Evolutionary conservation across 345 rosid genomes (phyloP), one percentile per base, ranked within the genome.

Genomic region (Abelmoschus esculentus): DNA sequence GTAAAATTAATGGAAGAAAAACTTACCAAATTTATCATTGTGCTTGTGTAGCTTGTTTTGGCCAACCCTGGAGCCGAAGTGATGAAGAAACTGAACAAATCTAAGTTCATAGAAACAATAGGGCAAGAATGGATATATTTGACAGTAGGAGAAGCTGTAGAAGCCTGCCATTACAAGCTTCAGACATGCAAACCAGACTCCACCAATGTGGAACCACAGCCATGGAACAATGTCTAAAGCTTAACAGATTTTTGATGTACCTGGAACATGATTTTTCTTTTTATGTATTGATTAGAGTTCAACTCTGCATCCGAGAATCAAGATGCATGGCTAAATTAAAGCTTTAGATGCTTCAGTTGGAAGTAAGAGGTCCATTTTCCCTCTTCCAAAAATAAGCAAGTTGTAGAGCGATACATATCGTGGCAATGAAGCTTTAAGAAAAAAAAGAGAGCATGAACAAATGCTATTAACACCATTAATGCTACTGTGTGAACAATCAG

Each of bases 61-160:
- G 95, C 89, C 0, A 93, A 93, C 77, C 98, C 98, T 2, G 98
- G 91, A 76, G 85, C 92, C 28, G 98, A 93, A 64, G 88, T 93
- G 72, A 88, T 80, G 86, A 93, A 89, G 90, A 93, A 93, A 84
- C 81, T 93, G 10, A 84, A 83, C 83, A 88, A 88, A 74, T 75
- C 97, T 64, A 83, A 83, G 74, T 77, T 87, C 66, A 70, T 87
- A 0, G 97, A 89, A 49, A 79, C 70, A 2, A 54, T 95, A 40
- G 97, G 99, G 4, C 84, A 84, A 46, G 92, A 89, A 68, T 90
- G 88, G 99, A 82, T 95, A 67, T 85, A 83, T 67, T 36, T 92
- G 52, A 90, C 98, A 2, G 96, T 90, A 36, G 97, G 84, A 76
- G 96, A 90, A 81, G 99, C 99, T 1, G 99, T 87, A 12, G 84